These are phyloP conservation scores for Paradendryphiella salina DNA, from an alignment of 2,329 filamentous ascomycete species.

Conservation along the genomic window DNA sequence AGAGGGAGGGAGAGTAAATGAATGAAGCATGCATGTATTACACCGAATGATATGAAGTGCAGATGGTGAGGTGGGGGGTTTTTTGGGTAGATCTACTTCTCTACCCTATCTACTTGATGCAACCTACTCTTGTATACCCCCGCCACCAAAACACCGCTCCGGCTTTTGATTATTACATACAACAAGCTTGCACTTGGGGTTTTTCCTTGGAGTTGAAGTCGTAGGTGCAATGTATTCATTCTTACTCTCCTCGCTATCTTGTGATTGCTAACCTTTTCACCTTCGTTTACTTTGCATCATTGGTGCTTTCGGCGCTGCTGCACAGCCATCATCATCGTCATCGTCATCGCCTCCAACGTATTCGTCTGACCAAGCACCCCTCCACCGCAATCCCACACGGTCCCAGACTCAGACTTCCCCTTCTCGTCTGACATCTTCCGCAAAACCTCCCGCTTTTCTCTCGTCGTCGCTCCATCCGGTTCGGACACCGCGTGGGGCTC, in stretches of 20 bases:
- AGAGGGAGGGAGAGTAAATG: no score
- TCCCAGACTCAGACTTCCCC: conserved; percentile 24
- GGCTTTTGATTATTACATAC: no score
- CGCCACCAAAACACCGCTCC: no score
- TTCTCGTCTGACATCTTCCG: conserved; percentile 14
- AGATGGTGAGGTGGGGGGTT: neutral
- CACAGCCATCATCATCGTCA: neutral
- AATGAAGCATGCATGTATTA: conserved; percentile 2
- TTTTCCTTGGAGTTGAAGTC: no score
- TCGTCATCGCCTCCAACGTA: no score
- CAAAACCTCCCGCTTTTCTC: conserved; percentile 9
- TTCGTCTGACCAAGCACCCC: neutral
- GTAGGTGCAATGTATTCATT: no score
- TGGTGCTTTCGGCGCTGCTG: no score
- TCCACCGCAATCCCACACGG: neutral
- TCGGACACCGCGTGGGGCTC: conserved; percentile 27
- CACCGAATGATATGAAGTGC: neutral
- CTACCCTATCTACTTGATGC: neutral
- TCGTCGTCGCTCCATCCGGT: conserved; percentile 26
- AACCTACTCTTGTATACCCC: neutral
- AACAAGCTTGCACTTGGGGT: no score
- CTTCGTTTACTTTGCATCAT: no score
- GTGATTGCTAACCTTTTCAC: no score
- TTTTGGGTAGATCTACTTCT: neutral
- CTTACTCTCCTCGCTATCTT: no score